A percentile compares a stretch with the other conserved stretches of the same genome.
Conservation (phyloP, 208 protist species). For the Leishmania tropica region DNA sequence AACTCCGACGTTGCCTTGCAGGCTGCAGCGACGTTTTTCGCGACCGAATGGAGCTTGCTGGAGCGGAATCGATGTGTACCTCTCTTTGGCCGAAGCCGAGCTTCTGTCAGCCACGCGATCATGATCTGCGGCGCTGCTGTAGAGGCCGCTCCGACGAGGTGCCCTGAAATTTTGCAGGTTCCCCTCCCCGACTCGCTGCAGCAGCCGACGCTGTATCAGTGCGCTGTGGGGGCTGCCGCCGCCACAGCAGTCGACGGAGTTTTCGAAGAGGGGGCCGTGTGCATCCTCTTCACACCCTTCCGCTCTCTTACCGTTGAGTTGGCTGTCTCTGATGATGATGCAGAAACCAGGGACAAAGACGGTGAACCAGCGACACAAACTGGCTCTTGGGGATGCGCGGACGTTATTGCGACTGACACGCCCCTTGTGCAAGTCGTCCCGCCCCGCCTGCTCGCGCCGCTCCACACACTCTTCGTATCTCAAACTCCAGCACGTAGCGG, state of each 20-base stretch:
- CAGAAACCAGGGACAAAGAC: background rate
- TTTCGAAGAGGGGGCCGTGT: background rate
- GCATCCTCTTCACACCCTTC: constrained; percentile 26
- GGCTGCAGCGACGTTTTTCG: constrained; percentile 24
- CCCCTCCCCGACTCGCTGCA: constrained; percentile 10
- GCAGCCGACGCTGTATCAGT: constrained; percentile 17
- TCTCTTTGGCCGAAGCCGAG: constrained; percentile 21
- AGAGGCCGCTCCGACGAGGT: constrained; percentile 4
- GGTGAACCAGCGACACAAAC: background rate
- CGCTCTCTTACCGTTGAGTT: constrained; percentile 29
- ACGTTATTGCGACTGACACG: constrained; percentile 24
- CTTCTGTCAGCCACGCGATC: background rate
- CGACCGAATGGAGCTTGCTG: constrained; percentile 22
- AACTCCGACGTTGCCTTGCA: constrained; percentile 1
- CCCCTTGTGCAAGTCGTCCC: constrained; percentile 18
- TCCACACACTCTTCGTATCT: constrained; percentile 5
- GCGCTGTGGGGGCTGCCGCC: constrained; percentile 16
- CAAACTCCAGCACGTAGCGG: background rate
- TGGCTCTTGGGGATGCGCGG: constrained; percentile 26
- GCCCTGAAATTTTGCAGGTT: constrained; percentile 15
- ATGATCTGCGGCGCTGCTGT: constrained; percentile 18
- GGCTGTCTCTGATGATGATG: constrained; percentile 6
- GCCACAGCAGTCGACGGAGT: background rate
- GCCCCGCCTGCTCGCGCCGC: background rate
- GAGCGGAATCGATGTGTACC: constrained; percentile 28